phyloP scores from a whole-genome alignment of 1,139 yeast species.

The Debaryomycetaceae sp. region DNA sequence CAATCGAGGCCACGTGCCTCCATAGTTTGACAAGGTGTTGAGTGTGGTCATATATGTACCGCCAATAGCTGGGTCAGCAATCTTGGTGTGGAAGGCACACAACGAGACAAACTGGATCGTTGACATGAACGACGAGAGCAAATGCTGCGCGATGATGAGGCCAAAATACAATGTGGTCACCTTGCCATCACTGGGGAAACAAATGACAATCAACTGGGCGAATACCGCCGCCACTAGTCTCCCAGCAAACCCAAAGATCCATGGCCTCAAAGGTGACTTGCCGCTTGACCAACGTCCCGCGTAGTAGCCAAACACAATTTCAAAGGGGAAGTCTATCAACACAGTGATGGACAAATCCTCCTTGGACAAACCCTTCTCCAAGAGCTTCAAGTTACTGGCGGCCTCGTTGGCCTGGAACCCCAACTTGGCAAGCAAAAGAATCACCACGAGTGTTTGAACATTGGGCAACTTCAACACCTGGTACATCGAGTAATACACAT shows the following conservation, averaged over 20 bases:
- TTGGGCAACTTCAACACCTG: conserved; percentile 72
- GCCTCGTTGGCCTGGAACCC: conserved; percentile 97
- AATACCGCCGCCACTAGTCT: conserved; percentile 69
- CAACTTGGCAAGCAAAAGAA: conserved; percentile 76
- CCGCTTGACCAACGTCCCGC: conserved; percentile 95
- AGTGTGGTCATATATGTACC: conserved; percentile 98
- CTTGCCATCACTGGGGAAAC: conserved; percentile 61
- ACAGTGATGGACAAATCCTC: conserved; percentile 94
- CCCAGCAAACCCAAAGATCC: conserved; percentile 90
- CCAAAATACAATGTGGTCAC: conserved; percentile 50
- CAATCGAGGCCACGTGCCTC: conserved; percentile 96
- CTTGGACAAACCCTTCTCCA: conserved; percentile 91
- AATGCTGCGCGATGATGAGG: conserved; percentile 73
- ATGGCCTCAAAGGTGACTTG: conserved; percentile 67
- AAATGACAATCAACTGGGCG: conserved; percentile 70
- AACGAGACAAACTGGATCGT: conserved; percentile 94
- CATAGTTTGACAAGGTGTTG: conserved; percentile 86
- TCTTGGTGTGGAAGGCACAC: conserved; percentile 90
- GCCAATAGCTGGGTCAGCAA: conserved; percentile 93
- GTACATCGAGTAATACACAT: conserved; percentile 74
- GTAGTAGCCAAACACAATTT: conserved; percentile 88
- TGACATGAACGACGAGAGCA: conserved; percentile 85
- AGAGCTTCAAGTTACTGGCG: conserved; percentile 83
- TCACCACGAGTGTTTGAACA: conserved; percentile 67
- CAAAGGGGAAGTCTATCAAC: conserved; percentile 92